These are phyloP conservation scores for Phytophthora citrophthora DNA, from an alignment of 352 stramenopile genomes.

Conservation along the genomic window DNA sequence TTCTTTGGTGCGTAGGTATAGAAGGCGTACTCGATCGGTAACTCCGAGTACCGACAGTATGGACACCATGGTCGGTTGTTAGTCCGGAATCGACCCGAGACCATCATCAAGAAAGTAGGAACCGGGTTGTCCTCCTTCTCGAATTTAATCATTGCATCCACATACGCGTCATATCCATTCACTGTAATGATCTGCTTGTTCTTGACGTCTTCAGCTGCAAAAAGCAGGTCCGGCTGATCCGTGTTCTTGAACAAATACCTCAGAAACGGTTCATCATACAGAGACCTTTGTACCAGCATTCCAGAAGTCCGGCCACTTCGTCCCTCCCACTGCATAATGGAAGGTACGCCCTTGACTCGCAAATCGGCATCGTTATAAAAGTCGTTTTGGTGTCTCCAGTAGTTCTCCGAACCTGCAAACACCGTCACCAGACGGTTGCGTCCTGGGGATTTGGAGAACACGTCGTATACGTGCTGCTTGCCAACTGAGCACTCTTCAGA, in stretches of 20 bases:
- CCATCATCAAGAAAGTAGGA: slow-evolving; percentile 70
- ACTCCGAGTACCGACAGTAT: slow-evolving; percentile 80
- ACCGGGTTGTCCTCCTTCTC: slow-evolving; percentile 40
- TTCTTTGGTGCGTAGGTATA: slow-evolving; percentile 68
- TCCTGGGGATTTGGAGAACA: slow-evolving; percentile 61
- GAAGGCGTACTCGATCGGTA: slow-evolving; percentile 77
- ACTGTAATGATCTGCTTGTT: slow-evolving; percentile 45
- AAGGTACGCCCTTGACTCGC: slow-evolving; percentile 47
- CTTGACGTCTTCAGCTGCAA: slow-evolving; percentile 25
- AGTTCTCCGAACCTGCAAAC: slow-evolving; percentile 50
- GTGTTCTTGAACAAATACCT: slow-evolving; percentile 56
- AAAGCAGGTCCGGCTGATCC: slow-evolving; percentile 34
- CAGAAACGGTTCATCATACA: slow-evolving; percentile 52
- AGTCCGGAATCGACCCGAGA: slow-evolving; percentile 62
- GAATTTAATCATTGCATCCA: slow-evolving; percentile 40
- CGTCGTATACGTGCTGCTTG: slow-evolving; percentile 59
- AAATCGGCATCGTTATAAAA: slow-evolving; percentile 53
- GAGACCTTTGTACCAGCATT: slow-evolving; percentile 41
- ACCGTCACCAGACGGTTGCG: slow-evolving; percentile 68
- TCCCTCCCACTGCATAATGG: slow-evolving; percentile 51
- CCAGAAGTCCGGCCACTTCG: slow-evolving; percentile 37
- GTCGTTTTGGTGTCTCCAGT: slow-evolving; percentile 53
- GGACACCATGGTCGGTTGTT: slow-evolving; percentile 85
- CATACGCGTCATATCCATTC: slow-evolving; percentile 41
- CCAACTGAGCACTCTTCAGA: slow-evolving; percentile 50